Percentiles rank a stretch among this genome's conserved stretches.
Conservation (phyloP, 208 protist genomes). For the Leishmania martiniquensis region DNA sequence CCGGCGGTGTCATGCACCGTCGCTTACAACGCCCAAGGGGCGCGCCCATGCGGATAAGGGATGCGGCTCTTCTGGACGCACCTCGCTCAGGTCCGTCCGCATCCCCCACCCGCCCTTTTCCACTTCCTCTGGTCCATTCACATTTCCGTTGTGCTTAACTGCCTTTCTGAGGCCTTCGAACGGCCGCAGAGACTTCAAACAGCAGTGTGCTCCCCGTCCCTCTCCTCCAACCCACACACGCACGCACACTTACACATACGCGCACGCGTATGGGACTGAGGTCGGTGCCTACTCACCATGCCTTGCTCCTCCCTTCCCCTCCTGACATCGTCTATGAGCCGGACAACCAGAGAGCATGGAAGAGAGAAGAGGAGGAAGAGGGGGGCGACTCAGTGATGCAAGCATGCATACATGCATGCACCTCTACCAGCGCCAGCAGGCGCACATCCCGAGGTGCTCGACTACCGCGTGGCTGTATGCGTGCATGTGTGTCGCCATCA, state of each 20-base stretch:
- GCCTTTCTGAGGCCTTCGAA: background rate
- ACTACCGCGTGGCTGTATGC: background rate
- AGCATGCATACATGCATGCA: background rate
- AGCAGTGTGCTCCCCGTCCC: background rate
- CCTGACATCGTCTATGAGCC: background rate
- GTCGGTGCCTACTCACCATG: background rate
- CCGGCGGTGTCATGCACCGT: background rate
- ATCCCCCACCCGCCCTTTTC: background rate
- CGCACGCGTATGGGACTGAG: background rate
- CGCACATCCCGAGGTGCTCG: background rate
- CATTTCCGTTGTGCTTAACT: background rate
- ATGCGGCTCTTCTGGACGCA: background rate
- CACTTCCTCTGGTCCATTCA: background rate
- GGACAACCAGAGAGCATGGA: background rate
- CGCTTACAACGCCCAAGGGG: background rate
- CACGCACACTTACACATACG: constrained; percentile 21
- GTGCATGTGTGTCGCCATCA: background rate
- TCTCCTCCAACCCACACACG: constrained; percentile 8
- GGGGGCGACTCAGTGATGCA: background rate
- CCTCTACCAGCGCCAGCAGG: no score
- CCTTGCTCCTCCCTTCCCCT: background rate
- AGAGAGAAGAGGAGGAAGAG: background rate
- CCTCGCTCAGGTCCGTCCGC: background rate
- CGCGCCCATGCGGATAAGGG: background rate
- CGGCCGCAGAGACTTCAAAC: background rate